Conservation (phyloP, 2,329 filamentous ascomycete species). For the Phyllosticta citribraziliensis region DNA sequence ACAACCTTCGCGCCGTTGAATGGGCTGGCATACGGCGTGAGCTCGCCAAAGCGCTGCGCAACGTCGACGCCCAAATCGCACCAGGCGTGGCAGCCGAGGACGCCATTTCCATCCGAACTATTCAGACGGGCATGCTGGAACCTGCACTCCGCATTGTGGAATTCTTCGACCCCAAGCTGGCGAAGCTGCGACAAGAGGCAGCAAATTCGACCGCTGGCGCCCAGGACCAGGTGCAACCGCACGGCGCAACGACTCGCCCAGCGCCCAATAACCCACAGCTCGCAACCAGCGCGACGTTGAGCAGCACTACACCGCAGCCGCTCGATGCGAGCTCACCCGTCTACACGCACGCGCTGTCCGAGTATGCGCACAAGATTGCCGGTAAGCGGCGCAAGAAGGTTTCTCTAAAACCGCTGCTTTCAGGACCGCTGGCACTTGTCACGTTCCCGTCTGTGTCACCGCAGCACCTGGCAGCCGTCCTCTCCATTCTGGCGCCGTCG, state of each 20-base stretch:
- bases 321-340: constrained; percentile 22
- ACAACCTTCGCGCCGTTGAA: constrained; percentile 64
- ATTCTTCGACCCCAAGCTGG: constrained; percentile 48
- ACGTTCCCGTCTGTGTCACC: constrained; percentile 77
- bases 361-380: constrained; percentile 42
- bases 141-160: constrained; percentile 78
- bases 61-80: constrained; percentile 61
- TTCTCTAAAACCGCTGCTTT: constrained; percentile 63
- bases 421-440: constrained; percentile 71
- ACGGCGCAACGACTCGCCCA: not conserved
- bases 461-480: constrained; percentile 68
- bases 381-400: constrained; percentile 43
- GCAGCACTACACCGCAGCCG: constrained; percentile 18
- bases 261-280: constrained; percentile 12
- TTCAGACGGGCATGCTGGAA: constrained; percentile 83
- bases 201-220: not conserved
- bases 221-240: not conserved
- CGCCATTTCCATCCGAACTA: constrained; percentile 65
- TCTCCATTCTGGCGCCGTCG: constrained; percentile 67
- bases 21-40: constrained; percentile 65
- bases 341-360: constrained; percentile 49
- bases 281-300: constrained; percentile 23
- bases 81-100: constrained; percentile 39
- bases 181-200: constrained; percentile 14
- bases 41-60: constrained; percentile 49